phyloP scores from a whole-genome alignment of 2,329 filamentous ascomycete genomes.

The Chaetomium strumarium region DNA sequence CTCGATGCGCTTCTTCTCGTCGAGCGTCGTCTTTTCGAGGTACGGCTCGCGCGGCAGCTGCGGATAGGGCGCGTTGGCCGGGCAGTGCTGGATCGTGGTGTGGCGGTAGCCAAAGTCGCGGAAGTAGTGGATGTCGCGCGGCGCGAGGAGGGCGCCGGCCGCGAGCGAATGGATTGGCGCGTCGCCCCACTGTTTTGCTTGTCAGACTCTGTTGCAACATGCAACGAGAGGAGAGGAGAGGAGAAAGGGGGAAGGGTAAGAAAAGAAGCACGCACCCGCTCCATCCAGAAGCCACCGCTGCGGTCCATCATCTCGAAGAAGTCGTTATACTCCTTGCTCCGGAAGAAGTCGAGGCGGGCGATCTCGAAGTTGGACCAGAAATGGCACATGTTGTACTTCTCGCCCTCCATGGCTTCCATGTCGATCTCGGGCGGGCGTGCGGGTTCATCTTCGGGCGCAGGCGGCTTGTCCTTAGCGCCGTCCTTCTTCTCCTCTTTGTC shows the following conservation, averaged over 20 bases:
- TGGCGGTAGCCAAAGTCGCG: slow-evolving; percentile 97
- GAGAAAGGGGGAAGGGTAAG: background rate
- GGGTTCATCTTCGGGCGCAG: slow-evolving; percentile 67
- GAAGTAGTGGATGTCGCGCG: slow-evolving; percentile 94
- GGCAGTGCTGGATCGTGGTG: slow-evolving; percentile 97
- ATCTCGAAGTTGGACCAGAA: slow-evolving; percentile 99
- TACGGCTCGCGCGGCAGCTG: slow-evolving; percentile 77
- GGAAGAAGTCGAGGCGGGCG: slow-evolving; percentile 88
- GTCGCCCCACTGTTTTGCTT: slow-evolving; percentile 80
- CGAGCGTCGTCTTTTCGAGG: slow-evolving; percentile 72
- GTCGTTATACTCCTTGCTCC: slow-evolving; percentile 94
- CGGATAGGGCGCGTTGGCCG: slow-evolving; percentile 84
- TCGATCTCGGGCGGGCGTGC: slow-evolving; percentile 74
- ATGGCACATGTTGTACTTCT: slow-evolving; percentile 99
- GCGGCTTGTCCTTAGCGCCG: slow-evolving; percentile 61
- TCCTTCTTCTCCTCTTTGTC: slow-evolving; percentile 53
- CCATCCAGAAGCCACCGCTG: slow-evolving; percentile 98
- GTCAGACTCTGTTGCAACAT: background rate
- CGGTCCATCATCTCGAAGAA: slow-evolving; percentile 99
- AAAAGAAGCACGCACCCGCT: slow-evolving; percentile 58
- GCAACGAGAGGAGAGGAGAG: background rate
- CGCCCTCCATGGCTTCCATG: slow-evolving; percentile 90
- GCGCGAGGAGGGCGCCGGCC: slow-evolving; percentile 76
- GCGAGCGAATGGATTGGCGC: slow-evolving; percentile 97
- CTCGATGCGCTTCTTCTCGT: slow-evolving; percentile 78